Base-by-base conservation (phyloP, 1,284 basidiomycete genomes). In the Rhodotorula glutinis region DNA sequence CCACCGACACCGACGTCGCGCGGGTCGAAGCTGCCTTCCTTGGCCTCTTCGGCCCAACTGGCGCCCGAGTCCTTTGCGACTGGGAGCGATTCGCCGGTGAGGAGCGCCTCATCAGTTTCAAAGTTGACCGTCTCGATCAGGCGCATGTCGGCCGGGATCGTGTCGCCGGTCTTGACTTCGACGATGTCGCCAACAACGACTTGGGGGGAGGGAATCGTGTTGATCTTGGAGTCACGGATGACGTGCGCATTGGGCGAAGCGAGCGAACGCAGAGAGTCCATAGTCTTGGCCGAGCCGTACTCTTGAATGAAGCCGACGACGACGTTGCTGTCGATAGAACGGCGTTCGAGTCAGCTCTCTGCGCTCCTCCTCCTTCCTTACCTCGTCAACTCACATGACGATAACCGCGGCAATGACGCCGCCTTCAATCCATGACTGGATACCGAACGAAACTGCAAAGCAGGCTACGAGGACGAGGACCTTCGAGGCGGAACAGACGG, bases 71-170 rank as follows among this genome's bases (percentile, higher is more conserved):
- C 82, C 78, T 89, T 89, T 40, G 80, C 78, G 19, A 88, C 86
- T 65, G 87, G 87, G 23, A 88, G 76, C 17, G 82, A 83, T 75
- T 87, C 86, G 58, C 87, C 87, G 2, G 87, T 88, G n/a, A 89
- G 80, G 43, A 88, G 81, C 8, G 86, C 85, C 75, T 88, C 87
- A 67, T 87, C 86, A 25, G 83, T 77, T 74, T 86, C 85, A 49
- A 86, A 78, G 58, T 59, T 59, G 64, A 77, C 75, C 5, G 79
- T 80, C 8, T 80, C 79, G 40, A 83, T 74, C 11, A 82, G 74
- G 58, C 84, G 77, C 51, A 84, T 81, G 74, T 87, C 86, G 54
- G 85, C 85, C 14, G 85, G 85, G 10, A 87, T 82, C 55, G 85
- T 83, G 74, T 87, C 85, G 27, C 86, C 71, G 1, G 67, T 68